These are phyloP conservation scores for Dactylellina leptospora DNA, from an alignment of 2,329 filamentous ascomycete species.

Conservation along the genomic window DNA sequence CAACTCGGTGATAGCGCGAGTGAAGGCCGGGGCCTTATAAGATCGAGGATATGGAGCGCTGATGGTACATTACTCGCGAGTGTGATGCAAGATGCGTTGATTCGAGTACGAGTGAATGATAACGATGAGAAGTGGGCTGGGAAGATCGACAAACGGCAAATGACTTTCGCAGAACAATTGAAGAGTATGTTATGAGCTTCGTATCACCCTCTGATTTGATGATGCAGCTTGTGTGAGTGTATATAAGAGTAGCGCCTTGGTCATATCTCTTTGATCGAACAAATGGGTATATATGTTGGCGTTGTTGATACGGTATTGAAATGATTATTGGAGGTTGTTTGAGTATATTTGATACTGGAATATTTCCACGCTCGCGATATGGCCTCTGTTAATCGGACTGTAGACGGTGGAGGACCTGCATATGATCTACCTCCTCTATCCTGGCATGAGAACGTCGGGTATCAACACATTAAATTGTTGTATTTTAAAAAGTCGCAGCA, in stretches of 20 bases:
- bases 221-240: neutral
- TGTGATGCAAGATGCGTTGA: constrained; percentile 41
- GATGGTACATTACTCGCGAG: constrained; percentile 44
- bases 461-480: no score
- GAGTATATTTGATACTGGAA: no score
- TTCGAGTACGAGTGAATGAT: constrained; percentile 38
- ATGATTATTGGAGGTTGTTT: no score
- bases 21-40: constrained; percentile 43
- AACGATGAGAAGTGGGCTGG: neutral
- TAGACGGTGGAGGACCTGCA: no score
- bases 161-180: constrained; percentile 37
- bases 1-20: constrained; percentile 45
- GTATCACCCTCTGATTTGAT: neutral
- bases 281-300: neutral
- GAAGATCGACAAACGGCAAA: constrained; percentile 22
- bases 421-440: no score
- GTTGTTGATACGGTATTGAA: neutral
- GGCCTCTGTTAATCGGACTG: no score
- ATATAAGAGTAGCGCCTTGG: no score
- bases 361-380: no score
- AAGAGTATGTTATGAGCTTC: constrained; percentile 33
- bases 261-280: no score
- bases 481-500: no score
- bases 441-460: no score
- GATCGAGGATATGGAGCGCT: constrained; percentile 43